Evolutionary conservation across 176 grass and related monocot genomes (phyloP), one percentile per base, ranked within the genome.

Genomic region (Avena atlantica): DNA sequence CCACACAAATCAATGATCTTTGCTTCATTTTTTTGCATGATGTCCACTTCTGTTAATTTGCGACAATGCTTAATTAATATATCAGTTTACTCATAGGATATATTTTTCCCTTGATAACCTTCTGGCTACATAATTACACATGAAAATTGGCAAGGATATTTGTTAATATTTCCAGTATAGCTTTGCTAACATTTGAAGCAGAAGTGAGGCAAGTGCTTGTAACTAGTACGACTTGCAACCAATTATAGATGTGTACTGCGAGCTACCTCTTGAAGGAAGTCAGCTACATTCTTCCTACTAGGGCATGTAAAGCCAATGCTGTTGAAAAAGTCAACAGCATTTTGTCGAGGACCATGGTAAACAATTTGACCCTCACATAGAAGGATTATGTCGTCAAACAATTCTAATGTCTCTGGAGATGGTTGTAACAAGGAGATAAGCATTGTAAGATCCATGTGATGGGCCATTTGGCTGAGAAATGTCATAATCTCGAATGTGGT

Each of bases 201-300:
- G 19, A 60, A 3, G 57, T n/a, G 9, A 60, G 57, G 57, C 57
- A 60, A 60, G 57, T 60, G n/a, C 8, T 21, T 60, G 20, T 60
- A 60, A 10, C 19, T 19, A 60, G 1, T 60, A 60, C n/a, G 57
- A 60, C n/a, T 60, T 60, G 21, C n/a, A 60, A 60, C 57, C 20
- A 60, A 9, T 60, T 60, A 60, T n/a, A 42, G 56, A 21, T 1
- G n/a, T 60, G 19, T 60, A 60, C n/a, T 8, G n/a, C n/a, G 57
- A 60, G 19, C 21, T 95, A 97, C 95, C 95, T 97, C 95, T 85
- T 93, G 95, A 88, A 97, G 91, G 70, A 97, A 97, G 83, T 95
- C 91, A 0, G 92, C 92, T 21, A 93, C 45, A 70, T 95, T 97
- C 93, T 97, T 97, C 78, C 95, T 95, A 9, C 74, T 86, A 37